A percentile compares a stretch with the other conserved stretches of the same genome.
phyloP scores from a whole-genome alignment of 2,329 filamentous ascomycete genomes.

The Ophiostoma piceae region DNA sequence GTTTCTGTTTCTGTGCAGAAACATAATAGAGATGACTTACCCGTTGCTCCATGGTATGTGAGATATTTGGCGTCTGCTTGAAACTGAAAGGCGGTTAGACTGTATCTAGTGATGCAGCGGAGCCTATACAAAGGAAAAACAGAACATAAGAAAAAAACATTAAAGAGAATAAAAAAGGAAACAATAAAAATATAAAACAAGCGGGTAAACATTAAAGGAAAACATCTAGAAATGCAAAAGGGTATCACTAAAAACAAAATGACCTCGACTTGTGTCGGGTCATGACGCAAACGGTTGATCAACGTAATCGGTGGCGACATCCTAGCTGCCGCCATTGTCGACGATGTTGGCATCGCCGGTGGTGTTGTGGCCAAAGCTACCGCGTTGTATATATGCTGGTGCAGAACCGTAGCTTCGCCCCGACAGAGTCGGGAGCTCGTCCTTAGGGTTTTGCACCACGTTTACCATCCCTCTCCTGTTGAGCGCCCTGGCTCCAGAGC shows the following conservation, averaged over 20 bases:
- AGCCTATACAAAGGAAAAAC: not conserved
- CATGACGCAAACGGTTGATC: not conserved
- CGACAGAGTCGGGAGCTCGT: no score
- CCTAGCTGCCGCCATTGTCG: not conserved
- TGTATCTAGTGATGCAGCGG: not conserved
- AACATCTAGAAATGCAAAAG: not conserved
- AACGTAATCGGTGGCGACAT: not conserved
- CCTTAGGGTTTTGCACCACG: no score
- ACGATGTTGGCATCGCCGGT: not conserved
- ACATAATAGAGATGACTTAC: not conserved
- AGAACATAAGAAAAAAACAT: no score
- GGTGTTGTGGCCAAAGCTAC: not conserved
- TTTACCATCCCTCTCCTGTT: no score
- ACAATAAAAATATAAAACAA: not conserved
- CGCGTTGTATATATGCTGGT: no score
- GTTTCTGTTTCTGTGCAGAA: not conserved
- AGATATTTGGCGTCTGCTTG: constrained; percentile 19
- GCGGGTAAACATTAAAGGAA: not conserved
- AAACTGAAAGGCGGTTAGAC: constrained; percentile 6
- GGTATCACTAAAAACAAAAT: not conserved
- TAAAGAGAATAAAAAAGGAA: not conserved
- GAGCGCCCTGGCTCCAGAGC: no score
- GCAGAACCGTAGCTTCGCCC: no score
- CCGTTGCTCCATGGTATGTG: constrained; percentile 19
- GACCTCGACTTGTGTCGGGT: not conserved